Conservation (phyloP, 192 early-diverging fungal species). For the Chytriomyces confervae region DNA sequence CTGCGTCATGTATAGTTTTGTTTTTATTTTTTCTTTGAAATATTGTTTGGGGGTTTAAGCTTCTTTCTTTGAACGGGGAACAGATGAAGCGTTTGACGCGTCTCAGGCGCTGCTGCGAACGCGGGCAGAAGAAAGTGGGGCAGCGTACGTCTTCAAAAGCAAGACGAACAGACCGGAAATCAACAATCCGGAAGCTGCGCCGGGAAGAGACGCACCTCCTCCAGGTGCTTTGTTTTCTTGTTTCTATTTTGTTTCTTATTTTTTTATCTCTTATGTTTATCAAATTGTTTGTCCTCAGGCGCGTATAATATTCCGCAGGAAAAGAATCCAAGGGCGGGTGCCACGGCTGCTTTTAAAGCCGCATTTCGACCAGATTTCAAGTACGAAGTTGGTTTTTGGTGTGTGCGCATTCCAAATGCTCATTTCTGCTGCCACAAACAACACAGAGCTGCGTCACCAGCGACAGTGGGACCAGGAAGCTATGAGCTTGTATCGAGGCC, state of each 20-base stretch:
- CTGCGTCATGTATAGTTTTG: conserved; percentile 15
- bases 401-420: conserved; percentile 1
- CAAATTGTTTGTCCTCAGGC: conserved; percentile 6
- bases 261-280: neutral
- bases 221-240: conserved; percentile 38
- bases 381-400: conserved; percentile 5
- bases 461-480: conserved; percentile 40
- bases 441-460: conserved; percentile 10
- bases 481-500: conserved; percentile 24
- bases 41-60: conserved; percentile 18
- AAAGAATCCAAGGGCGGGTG: conserved; percentile 43
- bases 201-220: conserved; percentile 48
- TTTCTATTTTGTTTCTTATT: neutral
- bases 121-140: conserved; percentile 31
- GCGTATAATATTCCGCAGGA: conserved; percentile 40
- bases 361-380: conserved; percentile 25
- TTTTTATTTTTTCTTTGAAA: conserved; percentile 12
- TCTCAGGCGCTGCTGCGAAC: conserved; percentile 18
- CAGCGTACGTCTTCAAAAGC: conserved; percentile 47
- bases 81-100: conserved; percentile 37
- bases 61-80: conserved; percentile 14
- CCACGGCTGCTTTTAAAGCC: conserved; percentile 48
- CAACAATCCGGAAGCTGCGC: conserved; percentile 40
- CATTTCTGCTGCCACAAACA: conserved; percentile 12
- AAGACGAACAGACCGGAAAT: conserved; percentile 43